Conservation (phyloP, 2,329 filamentous ascomycete genomes). For the Botrytis elliptica region DNA sequence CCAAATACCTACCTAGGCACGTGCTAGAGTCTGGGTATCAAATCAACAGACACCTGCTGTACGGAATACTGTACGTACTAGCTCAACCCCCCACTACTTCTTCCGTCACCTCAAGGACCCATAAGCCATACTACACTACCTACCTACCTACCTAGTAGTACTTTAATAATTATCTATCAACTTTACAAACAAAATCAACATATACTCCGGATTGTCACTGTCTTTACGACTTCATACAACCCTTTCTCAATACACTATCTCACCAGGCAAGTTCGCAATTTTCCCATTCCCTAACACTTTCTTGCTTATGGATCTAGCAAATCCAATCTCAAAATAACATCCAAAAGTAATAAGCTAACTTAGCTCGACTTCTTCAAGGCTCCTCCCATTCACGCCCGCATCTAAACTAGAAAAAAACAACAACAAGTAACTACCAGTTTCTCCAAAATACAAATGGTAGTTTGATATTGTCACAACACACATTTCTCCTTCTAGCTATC, state of each 20-base stretch:
- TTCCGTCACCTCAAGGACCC: not conserved
- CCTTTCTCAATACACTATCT: not conserved
- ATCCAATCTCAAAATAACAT: not conserved
- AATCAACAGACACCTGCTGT: not conserved
- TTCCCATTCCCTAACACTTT: not conserved
- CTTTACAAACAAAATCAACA: not conserved
- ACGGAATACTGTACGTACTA: not conserved
- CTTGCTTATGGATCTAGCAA: not conserved
- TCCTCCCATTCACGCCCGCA: not conserved
- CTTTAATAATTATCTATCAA: not conserved
- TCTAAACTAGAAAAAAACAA: not conserved
- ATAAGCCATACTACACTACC: not conserved
- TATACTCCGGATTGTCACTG: not conserved
- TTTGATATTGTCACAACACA: not conserved
- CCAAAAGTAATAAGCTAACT: not conserved
- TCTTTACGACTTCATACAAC: not conserved
- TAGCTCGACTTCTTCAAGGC: not conserved
- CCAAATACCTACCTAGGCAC: not conserved
- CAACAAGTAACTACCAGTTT: not conserved
- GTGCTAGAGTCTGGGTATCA: not conserved
- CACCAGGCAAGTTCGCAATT: not conserved
- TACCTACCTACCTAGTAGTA: not conserved
- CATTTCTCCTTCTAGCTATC: not conserved
- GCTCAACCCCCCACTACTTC: slow-evolving; percentile 16
- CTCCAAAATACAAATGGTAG: slow-evolving; percentile 2